Evolutionary conservation across 1,284 basidiomycete genomes (phyloP), one percentile per base, ranked within the genome.

Genomic region (Puccinia triticina): DNA sequence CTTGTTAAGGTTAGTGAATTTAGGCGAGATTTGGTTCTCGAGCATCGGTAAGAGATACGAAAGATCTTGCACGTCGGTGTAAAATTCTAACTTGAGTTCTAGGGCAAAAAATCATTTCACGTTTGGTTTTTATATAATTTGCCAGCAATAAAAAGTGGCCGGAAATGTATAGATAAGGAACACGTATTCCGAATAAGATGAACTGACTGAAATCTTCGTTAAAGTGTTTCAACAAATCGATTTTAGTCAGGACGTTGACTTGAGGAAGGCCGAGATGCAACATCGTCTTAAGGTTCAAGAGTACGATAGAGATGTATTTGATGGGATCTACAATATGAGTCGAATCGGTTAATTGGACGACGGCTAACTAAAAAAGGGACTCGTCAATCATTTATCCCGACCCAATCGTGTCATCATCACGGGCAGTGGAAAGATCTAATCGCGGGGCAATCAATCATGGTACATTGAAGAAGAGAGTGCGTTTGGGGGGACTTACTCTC

Each of bases 21-120:
- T 83, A 10, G 57, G 67, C 10, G 64, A 72, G 10, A 85, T 84
- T 66, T 84, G 83, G 14, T 82, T 82, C 37, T 89, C 86, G 26
- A 98, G 90, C 0, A 91, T 89, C 83, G 92, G 93, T 84, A 94
- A 90, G 8, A 99, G 91, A 87, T 98, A 93, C 0, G 92, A 92
- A 0, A 99, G 89, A 87, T 99, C 96, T 88, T 98, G 95, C 0
- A 97, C 96, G 87, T 99, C 94, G 59, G 97, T 98, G 87, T 99
- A 99, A 87, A 94, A 99, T 84, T 96, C 94, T 61, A 99, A 91
- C 86, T 96, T 97, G 89, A 99, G 98, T 55, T 95, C 95, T 96
- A 85, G 48, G 43, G 40, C 40, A 53, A 29, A 53, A 64, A 23
- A 72, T 1, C 23, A 4, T 64, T 46, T 43, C 12, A 43, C 12